Conservation (phyloP, 179 eudicot genomes). For the Silene coronaria region DNA sequence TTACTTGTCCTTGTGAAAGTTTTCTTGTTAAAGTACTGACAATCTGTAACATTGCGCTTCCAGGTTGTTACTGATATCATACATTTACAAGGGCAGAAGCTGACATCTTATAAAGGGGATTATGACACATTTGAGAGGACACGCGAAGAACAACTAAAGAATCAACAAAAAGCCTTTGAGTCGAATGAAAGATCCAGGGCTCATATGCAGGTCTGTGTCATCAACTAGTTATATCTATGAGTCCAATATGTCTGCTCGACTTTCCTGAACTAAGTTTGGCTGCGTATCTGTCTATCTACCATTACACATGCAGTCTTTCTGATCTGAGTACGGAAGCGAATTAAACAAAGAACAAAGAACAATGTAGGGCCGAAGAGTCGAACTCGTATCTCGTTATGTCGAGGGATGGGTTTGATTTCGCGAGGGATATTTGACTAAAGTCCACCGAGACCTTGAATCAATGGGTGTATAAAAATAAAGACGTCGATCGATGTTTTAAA, state of each 20-base stretch:
- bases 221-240: conserved; percentile 11
- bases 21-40: conserved; percentile 14
- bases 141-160: conserved; percentile 76
- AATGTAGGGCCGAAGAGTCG: too few species aligned
- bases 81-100: conserved; percentile 76
- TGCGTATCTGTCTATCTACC: neutral
- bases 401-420: too few species aligned
- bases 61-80: conserved; percentile 98
- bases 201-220: conserved; percentile 78
- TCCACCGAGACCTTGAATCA: too few species aligned
- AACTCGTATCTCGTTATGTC: too few species aligned
- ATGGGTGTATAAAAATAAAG: too few species aligned
- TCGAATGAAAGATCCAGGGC: conserved; percentile 77
- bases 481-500: too few species aligned
- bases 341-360: too few species aligned
- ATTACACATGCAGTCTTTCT: neutral
- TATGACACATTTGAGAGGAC: conserved; percentile 96
- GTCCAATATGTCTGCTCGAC: conserved; percentile 1
- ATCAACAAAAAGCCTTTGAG: conserved; percentile 89
- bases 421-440: too few species aligned
- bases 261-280: conserved; percentile 8
- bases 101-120: conserved; percentile 69
- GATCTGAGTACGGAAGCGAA: too few species aligned
- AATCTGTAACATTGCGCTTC: conserved; percentile 23
- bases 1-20: neutral